Conservation (phyloP, 768 basidiomycete genomes). For the Tremella fuciformis region DNA sequence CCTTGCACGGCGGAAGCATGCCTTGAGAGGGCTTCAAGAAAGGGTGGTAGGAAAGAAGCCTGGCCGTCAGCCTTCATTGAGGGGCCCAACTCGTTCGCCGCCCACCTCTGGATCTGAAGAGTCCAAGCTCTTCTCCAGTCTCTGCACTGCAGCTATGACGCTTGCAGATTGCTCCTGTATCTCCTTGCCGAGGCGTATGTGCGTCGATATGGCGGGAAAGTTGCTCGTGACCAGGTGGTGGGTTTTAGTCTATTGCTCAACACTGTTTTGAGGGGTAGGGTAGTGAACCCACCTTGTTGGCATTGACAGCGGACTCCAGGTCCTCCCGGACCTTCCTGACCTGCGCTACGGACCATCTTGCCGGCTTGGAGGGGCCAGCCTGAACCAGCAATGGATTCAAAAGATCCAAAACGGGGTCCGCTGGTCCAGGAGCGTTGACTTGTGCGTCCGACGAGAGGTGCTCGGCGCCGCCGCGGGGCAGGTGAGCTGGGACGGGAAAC, state of each 20-base stretch:
- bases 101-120: constrained; percentile 24
- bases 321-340: constrained; percentile 53
- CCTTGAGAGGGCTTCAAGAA: constrained; percentile 16
- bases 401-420: constrained; percentile 31
- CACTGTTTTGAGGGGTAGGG: not conserved
- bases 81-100: not conserved
- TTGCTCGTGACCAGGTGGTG: constrained; percentile 30
- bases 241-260: constrained; percentile 18
- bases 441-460: constrained; percentile 16
- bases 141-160: constrained; percentile 64
- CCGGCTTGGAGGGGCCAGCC: constrained; percentile 14
- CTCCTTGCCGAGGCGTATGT: constrained; percentile 68
- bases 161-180: constrained; percentile 65
- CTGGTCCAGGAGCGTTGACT: not conserved
- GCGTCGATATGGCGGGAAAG: constrained; percentile 56
- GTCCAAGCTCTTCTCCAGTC: constrained; percentile 58
- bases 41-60: constrained; percentile 43
- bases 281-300: constrained; percentile 62
- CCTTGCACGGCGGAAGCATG: constrained; percentile 31
- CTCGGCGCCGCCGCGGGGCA: constrained; percentile 28
- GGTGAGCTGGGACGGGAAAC: constrained; percentile 42
- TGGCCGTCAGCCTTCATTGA: constrained; percentile 14
- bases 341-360: constrained; percentile 22
- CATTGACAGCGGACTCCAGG: constrained; percentile 67
- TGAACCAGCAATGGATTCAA: constrained; percentile 26